Base-by-base conservation (phyloP, 163 green algal genomes). In the Chlorella variabilis region DNA sequence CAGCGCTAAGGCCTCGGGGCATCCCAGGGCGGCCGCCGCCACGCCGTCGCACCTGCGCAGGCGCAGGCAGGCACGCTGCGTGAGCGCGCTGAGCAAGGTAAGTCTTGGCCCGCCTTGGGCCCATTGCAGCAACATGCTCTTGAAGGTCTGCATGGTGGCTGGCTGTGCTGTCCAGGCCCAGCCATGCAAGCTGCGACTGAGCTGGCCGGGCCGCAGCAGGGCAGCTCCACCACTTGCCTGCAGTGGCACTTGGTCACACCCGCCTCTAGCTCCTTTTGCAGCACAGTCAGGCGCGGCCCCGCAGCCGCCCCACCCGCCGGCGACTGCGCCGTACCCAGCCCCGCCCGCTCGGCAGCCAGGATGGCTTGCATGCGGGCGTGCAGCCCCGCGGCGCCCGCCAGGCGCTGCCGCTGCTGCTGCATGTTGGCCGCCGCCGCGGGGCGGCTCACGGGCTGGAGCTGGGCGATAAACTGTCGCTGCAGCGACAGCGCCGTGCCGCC, bases 181-280 rank as follows among this genome's bases (percentile, higher is more conserved):
- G 34, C 2, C 62, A 70, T 3, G 6, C 59, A 67, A 38, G 8
- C 45, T 54, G 45, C 45, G 11, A 54, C 15, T 54, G 11, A 54
- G 45, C 15, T 15, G 15, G 45, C 45, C 15, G 45, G 45, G 45
- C 45, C 15, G 11, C 45, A 54, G 45, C 45, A 54, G 45, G 45
- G 15, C 45, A 54, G 45, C 11, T 54, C 45, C 11, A 15, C 45
- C 45, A 54, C 76, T 48, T 61, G 27, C 77, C 77, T 68, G 77
- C 77, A 83, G 20, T 70, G 49, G 36, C 77, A 83, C 65, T 83
- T 83, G 25, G 77, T 77, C 31, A 83, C 18, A 65, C 49, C 61
- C n/a, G 42, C 77, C 36, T 83, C 77, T 9, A 76, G 34, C n/a
- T 71, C 49, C 36, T 65, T 63, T 0, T 70, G 7, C 3, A 83